Evolutionary conservation across 2,329 filamentous ascomycete genomes (phyloP), one percentile per base, ranked within the genome.

Genomic region (Trichoderma semiorbis): DNA sequence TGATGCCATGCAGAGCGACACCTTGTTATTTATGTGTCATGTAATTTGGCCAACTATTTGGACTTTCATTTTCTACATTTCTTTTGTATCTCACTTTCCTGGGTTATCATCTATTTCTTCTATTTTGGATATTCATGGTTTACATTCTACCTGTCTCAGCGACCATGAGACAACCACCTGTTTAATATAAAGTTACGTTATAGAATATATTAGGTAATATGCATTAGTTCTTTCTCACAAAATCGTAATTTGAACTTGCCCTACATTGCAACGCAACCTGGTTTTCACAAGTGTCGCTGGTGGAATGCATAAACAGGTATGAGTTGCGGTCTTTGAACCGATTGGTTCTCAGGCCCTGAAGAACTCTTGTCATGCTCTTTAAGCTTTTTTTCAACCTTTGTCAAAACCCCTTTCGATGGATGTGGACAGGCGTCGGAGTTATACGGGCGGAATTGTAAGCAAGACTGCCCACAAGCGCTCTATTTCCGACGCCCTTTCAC

Each of bases 401-500:
- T 32, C 55, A 58, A 58, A 18, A 18, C 26, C 55, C 55, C 26
- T 32, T 58, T 32, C 43, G 18, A 32, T 58, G 28, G 14, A 58
- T 30, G 16, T 2, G 26, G 55, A 7, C 26, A 30, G 30, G 57
- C 18, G 57, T 4, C 57, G 57, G 57, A 60, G 14, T 60, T 60
- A 60, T 10, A 32, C 11, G 18, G 7, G 18, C 57, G 57, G 57
- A 21, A 60, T 60, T 60, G 57, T 60, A 30, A 60, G 57, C 57
- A 60, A 2, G 14, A 8, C 21, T 14, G 10, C 28, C 7, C 32
- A 14, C 12, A 14, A 21, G 30, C 47, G 30, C 30, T 5, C 28
- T 60, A 34, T 21, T 60, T 34, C 57, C 57, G 57, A 12, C 57
- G 11, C 18, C 10, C 28, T 21, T 50, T 50, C 3, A 12, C 57